Conservation (phyloP, 2,329 filamentous ascomycete species). For the Bipolaris victoriae region DNA sequence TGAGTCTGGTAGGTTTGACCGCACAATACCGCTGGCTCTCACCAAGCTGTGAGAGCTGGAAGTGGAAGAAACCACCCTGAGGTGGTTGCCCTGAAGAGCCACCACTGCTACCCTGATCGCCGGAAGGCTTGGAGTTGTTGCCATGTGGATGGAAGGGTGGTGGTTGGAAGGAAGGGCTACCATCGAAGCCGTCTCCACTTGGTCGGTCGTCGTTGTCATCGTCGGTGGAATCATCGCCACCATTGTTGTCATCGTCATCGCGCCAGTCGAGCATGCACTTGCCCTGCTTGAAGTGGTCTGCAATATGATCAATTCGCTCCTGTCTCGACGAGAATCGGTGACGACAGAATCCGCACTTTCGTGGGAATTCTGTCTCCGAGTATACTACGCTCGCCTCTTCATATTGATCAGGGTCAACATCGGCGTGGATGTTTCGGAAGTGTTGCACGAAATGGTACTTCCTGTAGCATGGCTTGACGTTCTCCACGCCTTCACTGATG, state of each 20-base stretch:
- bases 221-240: slow-evolving; percentile 32
- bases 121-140: slow-evolving; percentile 26
- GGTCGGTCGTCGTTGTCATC: slow-evolving; percentile 37
- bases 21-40: slow-evolving; percentile 19
- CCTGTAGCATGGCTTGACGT: slow-evolving; percentile 47
- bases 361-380: slow-evolving; percentile 44
- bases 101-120: slow-evolving; percentile 23
- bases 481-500: slow-evolving; percentile 38
- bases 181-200: slow-evolving; percentile 34
- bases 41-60: slow-evolving; percentile 38
- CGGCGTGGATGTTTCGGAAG: slow-evolving; percentile 48
- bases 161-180: slow-evolving; percentile 29
- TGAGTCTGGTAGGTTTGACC: slow-evolving; percentile 19
- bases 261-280: slow-evolving; percentile 49
- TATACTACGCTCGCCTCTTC: slow-evolving; percentile 41
- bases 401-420: slow-evolving; percentile 38
- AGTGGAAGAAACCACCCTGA: slow-evolving; percentile 39
- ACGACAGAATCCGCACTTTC: slow-evolving; percentile 46
- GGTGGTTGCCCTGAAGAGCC: slow-evolving; percentile 19
- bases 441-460: slow-evolving; percentile 49
- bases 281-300: slow-evolving; percentile 48
- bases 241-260: slow-evolving; percentile 36
- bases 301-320: slow-evolving; percentile 49
- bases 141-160: slow-evolving; percentile 28
- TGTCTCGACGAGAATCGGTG: slow-evolving; percentile 44